Percentiles rank a stretch among this genome's conserved stretches.
phyloP scores from a whole-genome alignment of 495 filamentous ascomycete species.

The Aspergillus panamensis region DNA sequence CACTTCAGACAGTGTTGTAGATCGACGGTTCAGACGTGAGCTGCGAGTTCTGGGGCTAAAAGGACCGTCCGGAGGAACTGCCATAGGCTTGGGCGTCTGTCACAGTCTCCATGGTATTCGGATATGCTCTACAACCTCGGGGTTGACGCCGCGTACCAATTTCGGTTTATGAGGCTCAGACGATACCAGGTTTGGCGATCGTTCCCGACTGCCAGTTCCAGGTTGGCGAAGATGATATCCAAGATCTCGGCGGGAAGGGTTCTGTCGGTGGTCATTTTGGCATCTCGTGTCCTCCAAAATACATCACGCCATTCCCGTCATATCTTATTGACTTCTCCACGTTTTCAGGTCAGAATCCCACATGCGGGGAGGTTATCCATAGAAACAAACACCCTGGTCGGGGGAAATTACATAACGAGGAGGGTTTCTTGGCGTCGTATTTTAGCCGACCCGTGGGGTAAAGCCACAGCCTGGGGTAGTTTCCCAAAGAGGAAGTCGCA shows the following conservation, averaged over 20 bases:
- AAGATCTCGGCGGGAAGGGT: neutral
- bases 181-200: neutral
- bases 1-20: slow-evolving; percentile 5
- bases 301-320: neutral
- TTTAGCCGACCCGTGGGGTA: neutral
- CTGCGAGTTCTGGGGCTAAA: neutral
- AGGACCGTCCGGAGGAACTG: slow-evolving; percentile 5
- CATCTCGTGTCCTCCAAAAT: neutral
- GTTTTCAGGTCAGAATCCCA: neutral
- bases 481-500: neutral
- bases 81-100: slow-evolving; percentile 1
- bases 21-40: slow-evolving; percentile 1
- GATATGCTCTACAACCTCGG: neutral
- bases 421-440: neutral
- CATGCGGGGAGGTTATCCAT: neutral
- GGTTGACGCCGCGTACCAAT: slow-evolving; percentile 1
- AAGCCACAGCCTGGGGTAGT: neutral
- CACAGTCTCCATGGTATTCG: slow-evolving; percentile 1
- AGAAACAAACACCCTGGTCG: too few species aligned
- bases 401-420: too few species aligned
- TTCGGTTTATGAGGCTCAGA: slow-evolving; percentile 5
- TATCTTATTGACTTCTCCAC: neutral
- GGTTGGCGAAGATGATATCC: slow-evolving; percentile 3
- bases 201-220: neutral
- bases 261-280: neutral